Evolutionary conservation across 2,329 filamentous ascomycete species (phyloP).

Genomic region (Cladophialophora exuberans): DNA sequence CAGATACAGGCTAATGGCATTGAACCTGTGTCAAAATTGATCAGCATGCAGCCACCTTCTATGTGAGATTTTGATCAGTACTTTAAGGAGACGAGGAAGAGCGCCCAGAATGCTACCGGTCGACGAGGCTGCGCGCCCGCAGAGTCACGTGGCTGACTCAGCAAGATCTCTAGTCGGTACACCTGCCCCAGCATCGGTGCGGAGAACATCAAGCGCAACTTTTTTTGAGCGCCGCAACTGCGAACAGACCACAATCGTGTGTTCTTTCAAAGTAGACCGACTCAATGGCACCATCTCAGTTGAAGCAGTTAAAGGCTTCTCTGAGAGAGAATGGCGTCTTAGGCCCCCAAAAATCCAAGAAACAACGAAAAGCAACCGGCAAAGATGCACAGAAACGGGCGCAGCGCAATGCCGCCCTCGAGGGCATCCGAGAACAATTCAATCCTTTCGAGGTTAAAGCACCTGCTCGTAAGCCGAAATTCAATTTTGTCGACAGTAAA

Average conservation of each 20-base stretch:
- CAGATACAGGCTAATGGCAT: too few relatives aligned
- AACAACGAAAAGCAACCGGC: conserved; percentile 77
- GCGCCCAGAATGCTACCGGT: too few relatives aligned
- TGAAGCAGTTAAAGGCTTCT: conserved; percentile 92
- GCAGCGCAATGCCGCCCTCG: conserved; percentile 75
- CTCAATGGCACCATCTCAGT: conserved; percentile 90
- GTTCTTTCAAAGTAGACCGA: neutral
- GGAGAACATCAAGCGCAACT: too few relatives aligned
- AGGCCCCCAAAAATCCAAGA: conserved; percentile 91
- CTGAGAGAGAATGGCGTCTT: conserved; percentile 87
- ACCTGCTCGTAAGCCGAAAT: conserved; percentile 76
- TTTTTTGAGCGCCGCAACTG: conserved; percentile 11
- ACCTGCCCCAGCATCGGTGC: too few relatives aligned
- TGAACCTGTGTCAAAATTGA: too few relatives aligned
- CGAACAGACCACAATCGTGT: too few relatives aligned
- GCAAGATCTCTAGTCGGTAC: too few relatives aligned
- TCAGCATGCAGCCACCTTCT: too few relatives aligned
- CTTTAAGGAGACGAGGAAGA: too few relatives aligned
- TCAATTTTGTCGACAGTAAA: conserved; percentile 75
- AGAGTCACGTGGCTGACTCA: too few relatives aligned
- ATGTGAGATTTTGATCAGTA: too few relatives aligned
- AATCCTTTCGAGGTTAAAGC: conserved; percentile 96
- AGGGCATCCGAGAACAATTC: conserved; percentile 90
- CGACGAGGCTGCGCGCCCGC: too few relatives aligned
- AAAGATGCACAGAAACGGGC: conserved; percentile 74